phyloP scores from a whole-genome alignment of 306 rosid species.

The Inga laurina region DNA sequence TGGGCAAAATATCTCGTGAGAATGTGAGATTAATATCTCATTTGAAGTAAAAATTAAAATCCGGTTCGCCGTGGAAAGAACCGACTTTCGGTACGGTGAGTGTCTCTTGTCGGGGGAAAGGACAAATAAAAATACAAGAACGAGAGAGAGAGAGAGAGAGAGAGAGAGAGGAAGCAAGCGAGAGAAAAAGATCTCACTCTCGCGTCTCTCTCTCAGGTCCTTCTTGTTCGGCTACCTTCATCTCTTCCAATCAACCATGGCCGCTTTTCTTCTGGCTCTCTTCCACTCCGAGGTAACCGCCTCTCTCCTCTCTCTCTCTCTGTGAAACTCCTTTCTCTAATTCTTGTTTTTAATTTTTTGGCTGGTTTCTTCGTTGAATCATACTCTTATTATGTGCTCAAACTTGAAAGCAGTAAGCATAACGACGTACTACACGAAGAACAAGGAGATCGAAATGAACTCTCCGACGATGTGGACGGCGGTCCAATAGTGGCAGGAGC shows the following conservation, averaged over 20 bases:
- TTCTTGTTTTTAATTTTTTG: neutral
- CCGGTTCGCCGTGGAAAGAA: neutral
- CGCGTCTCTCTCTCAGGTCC: neutral
- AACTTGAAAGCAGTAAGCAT: neutral
- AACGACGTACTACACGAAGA: neutral
- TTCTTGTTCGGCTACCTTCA: neutral
- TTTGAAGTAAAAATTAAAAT: neutral
- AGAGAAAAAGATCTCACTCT: neutral
- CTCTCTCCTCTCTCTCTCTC: neutral
- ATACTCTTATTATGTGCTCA: neutral
- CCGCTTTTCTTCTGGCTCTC: neutral
- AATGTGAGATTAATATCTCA: neutral
- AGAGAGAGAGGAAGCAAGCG: neutral
- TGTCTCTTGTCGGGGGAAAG: neutral
- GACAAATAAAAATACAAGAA: neutral
- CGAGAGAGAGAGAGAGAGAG: too few relatives aligned
- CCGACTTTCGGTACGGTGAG: constrained; percentile 1
- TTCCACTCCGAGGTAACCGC: constrained; percentile 3
- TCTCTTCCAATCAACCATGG: neutral
- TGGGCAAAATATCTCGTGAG: neutral
- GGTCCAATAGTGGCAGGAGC: constrained; percentile 84
- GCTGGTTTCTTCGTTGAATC: neutral
- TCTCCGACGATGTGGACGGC: constrained; percentile 42
- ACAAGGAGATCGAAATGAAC: constrained; percentile 13
- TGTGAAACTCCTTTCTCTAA: neutral